These are phyloP conservation scores for Phaseolus coccineus DNA, from an alignment of 331 rosid genomes.

Conservation along the genomic window DNA sequence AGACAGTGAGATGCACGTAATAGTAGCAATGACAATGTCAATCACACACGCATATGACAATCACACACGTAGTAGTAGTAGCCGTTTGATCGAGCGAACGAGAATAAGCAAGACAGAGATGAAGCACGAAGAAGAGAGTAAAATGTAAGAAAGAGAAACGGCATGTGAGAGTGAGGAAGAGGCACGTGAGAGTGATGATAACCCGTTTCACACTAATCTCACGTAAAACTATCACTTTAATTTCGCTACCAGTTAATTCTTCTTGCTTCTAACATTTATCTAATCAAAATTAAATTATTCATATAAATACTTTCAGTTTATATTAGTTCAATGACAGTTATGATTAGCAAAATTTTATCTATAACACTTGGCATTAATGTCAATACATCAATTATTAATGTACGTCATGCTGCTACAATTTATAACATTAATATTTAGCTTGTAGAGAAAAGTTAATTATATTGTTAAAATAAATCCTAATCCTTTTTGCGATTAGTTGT, in stretches of 20 bases:
- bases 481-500: not conserved
- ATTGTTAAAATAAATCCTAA: not conserved
- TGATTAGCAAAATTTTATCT: not conserved
- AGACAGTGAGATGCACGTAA: too few relatives aligned
- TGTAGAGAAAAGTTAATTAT: not conserved
- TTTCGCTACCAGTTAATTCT: too few relatives aligned
- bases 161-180: too few relatives aligned
- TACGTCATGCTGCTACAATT: not conserved
- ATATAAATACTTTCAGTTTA: not conserved
- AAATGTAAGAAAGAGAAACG: too few relatives aligned
- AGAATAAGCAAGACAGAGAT: too few relatives aligned
- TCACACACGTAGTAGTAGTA: too few relatives aligned
- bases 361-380: not conserved
- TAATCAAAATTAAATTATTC: not conserved
- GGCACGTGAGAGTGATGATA: not conserved
- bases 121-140: too few relatives aligned
- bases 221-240: not conserved
- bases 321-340: not conserved
- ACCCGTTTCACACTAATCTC: not conserved
- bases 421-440: not conserved
- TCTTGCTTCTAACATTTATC: not conserved
- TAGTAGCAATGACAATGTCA: too few relatives aligned
- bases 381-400: not conserved
- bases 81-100: too few relatives aligned
- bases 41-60: too few relatives aligned